phyloP scores from a whole-genome alignment of 2,329 filamentous ascomycete species.

The Cladosporium phlei region DNA sequence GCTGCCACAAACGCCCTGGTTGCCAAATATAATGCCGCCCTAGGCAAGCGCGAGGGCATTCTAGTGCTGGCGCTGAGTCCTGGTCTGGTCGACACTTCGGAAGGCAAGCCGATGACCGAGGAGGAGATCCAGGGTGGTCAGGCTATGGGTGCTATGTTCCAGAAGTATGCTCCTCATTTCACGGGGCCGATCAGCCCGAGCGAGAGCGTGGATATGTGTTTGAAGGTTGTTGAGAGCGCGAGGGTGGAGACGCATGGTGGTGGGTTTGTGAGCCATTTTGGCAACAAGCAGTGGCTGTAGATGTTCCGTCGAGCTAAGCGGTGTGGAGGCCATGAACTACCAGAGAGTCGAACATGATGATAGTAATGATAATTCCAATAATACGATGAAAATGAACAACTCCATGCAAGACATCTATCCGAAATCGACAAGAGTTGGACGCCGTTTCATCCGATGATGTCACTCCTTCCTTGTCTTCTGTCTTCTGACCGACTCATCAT shows the following conservation, averaged over 20 bases:
- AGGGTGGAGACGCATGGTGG: slow-evolving; percentile 48
- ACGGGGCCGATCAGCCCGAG: slow-evolving; percentile 24
- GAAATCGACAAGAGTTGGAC: too few species aligned
- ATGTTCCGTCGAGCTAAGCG: too few species aligned
- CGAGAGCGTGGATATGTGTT: slow-evolving; percentile 28
- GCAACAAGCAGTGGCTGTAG: slow-evolving; percentile 41
- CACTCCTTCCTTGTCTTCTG: too few species aligned
- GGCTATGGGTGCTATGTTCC: slow-evolving; percentile 32
- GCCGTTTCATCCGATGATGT: too few species aligned
- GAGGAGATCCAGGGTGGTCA: slow-evolving; percentile 22
- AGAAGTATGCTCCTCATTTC: slow-evolving; percentile 30
- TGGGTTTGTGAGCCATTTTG: slow-evolving; percentile 50
- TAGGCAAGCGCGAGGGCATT: slow-evolving; percentile 25
- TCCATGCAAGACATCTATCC: too few species aligned
- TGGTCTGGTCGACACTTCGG: slow-evolving; percentile 26
- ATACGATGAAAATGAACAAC: too few species aligned
- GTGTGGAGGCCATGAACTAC: too few species aligned
- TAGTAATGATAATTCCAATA: too few species aligned
- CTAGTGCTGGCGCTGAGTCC: slow-evolving; percentile 26
- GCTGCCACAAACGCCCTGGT: slow-evolving; percentile 25
- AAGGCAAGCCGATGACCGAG: slow-evolving; percentile 15
- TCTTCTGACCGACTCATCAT: too few species aligned
- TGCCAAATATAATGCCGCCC: slow-evolving; percentile 25
- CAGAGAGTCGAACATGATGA: too few species aligned
- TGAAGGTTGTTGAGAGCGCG: slow-evolving; percentile 32